Evolutionary conservation across 169 alveolate species (phyloP).

Genomic region (Plasmodium cynomolgi): DNA sequence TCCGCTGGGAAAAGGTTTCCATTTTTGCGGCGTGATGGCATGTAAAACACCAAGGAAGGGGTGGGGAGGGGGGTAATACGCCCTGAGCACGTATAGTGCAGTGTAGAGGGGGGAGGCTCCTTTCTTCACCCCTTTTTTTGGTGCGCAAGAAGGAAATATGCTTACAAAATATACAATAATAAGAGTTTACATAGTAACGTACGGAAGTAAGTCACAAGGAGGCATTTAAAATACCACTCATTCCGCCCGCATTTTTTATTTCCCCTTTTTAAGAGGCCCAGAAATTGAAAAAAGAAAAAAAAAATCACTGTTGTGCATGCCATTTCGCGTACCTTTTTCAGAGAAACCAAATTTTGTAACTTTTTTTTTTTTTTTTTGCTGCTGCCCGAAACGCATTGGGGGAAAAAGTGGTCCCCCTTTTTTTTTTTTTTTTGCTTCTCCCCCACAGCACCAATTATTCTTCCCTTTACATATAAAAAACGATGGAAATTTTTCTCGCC

Average conservation of each 20-base stretch:
- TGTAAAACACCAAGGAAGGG: neutral
- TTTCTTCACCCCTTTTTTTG: neutral
- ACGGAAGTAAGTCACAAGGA: neutral
- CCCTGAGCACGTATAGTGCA: too few relatives aligned
- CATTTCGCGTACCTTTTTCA: neutral
- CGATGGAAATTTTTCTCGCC: neutral
- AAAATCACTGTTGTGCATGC: neutral
- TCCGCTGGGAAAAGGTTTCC: neutral
- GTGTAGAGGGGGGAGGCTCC: too few relatives aligned
- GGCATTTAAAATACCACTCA: neutral
- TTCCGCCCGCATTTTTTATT: neutral
- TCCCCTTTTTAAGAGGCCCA: neutral
- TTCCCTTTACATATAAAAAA: neutral
- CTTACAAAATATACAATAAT: neutral
- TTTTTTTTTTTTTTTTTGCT: neutral
- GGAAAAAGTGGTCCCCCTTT: slow-evolving; percentile 3
- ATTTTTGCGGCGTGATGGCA: neutral
- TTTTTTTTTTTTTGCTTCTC: neutral
- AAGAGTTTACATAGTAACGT: neutral
- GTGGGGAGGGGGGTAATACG: too few relatives aligned
- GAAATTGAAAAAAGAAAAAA: neutral
- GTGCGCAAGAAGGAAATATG: neutral
- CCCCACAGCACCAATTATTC: neutral
- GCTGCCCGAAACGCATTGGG: neutral
- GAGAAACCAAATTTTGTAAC: neutral